Conservation (phyloP, 2,329 filamentous ascomycete species). For the Fusarium irregulare region DNA sequence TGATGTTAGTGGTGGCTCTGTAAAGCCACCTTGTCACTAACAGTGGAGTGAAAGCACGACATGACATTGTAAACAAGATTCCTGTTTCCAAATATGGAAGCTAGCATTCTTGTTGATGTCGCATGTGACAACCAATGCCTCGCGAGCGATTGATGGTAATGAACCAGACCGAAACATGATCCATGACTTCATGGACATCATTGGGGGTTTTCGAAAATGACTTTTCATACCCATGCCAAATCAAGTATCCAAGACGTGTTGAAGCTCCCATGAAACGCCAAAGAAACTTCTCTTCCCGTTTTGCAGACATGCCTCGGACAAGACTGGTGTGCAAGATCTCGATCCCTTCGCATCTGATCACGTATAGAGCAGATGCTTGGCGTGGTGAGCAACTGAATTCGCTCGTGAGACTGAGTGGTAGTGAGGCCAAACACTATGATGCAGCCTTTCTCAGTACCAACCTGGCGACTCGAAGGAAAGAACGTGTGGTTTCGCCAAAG, state of each 20-base stretch:
- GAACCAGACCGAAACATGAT: background rate
- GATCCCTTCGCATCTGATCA: background rate
- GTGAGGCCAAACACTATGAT: background rate
- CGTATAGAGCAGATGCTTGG: background rate
- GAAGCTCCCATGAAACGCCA: conserved; percentile 7
- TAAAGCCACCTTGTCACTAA: background rate
- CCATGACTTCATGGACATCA: conserved; percentile 13
- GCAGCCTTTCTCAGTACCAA: background rate
- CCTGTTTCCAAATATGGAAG: background rate
- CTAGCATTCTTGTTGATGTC: conserved; percentile 1
- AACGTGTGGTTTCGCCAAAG: background rate
- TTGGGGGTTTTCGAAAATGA: background rate
- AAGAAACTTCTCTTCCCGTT: background rate
- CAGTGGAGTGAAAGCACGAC: background rate
- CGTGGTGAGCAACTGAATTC: background rate
- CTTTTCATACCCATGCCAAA: background rate
- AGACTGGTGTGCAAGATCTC: background rate
- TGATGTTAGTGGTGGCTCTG: conserved; percentile 1
- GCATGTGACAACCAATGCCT: conserved; percentile 27
- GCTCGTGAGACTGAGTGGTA: background rate
- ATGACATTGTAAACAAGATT: conserved; percentile 1
- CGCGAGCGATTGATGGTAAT: background rate
- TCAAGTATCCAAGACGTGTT: background rate
- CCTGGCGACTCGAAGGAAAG: background rate
- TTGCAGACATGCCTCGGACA: background rate